Conservation (phyloP, 306 rosid species). For the Bauhinia variegata region DNA sequence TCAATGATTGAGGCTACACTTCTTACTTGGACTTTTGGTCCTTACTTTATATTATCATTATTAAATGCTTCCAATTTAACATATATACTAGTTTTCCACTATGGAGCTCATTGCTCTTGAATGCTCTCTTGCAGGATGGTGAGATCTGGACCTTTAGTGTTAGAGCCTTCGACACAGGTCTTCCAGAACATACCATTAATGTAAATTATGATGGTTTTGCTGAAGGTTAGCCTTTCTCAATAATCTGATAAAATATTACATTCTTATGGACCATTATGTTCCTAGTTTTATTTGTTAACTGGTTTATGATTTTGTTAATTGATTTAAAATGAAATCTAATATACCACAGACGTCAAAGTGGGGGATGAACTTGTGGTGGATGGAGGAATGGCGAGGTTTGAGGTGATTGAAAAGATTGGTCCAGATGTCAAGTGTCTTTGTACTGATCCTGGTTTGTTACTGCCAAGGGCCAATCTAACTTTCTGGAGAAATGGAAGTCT, state of each 20-base stretch:
- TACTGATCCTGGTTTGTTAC: slow-evolving; percentile 94
- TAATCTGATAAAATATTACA: background rate
- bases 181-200: slow-evolving; percentile 80
- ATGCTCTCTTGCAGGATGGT: slow-evolving; percentile 66
- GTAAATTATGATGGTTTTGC: slow-evolving; percentile 94
- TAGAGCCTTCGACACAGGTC: slow-evolving; percentile 80
- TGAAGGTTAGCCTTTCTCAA: slow-evolving; percentile 60
- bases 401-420: slow-evolving; percentile 90
- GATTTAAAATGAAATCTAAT: slow-evolving; percentile 19
- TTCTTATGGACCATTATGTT: background rate
- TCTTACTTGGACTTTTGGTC: background rate
- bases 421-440: slow-evolving; percentile 95
- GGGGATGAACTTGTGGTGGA: slow-evolving; percentile 98
- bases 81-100: background rate
- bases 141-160: slow-evolving; percentile 97
- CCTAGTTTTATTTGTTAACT: slow-evolving; percentile 17
- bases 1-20: background rate
- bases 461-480: slow-evolving; percentile 97
- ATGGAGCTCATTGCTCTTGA: slow-evolving; percentile 16
- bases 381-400: slow-evolving; percentile 99
- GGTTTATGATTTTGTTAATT: background rate
- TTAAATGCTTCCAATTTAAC: background rate
- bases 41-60: background rate
- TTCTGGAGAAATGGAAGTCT: slow-evolving; percentile 97
- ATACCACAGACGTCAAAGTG: slow-evolving; percentile 73